These are phyloP conservation scores for Aurantiochytrium sp. DNA, from an alignment of 108 stramenopile genomes.

Conservation along the genomic window DNA sequence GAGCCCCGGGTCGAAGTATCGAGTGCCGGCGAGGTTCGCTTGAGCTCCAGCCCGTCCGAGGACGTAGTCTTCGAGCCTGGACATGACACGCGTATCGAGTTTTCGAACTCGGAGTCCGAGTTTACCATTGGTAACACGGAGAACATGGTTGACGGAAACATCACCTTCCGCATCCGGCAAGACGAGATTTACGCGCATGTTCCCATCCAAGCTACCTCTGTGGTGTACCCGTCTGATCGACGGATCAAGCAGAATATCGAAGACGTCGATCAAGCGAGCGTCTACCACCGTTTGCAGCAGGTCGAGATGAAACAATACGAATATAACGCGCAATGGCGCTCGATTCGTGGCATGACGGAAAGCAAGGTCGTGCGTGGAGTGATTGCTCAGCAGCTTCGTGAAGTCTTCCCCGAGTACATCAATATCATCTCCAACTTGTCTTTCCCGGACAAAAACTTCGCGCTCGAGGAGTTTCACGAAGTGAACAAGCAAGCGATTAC, in stretches of 20 bases:
- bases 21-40: not conserved
- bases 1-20: not conserved
- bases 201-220: conserved; percentile 35
- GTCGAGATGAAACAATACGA: conserved; percentile 55
- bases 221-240: conserved; percentile 53
- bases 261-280: conserved; percentile 46
- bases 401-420: conserved; percentile 48
- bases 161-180: not conserved
- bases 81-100: conserved; percentile 36
- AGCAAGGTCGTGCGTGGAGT: conserved; percentile 39
- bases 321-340: conserved; percentile 64
- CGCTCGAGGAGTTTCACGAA: conserved; percentile 40
- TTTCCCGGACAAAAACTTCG: conserved; percentile 40
- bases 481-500: conserved; percentile 57
- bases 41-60: not conserved
- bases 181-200: conserved; percentile 32
- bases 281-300: conserved; percentile 54
- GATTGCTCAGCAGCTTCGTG: conserved; percentile 47
- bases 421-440: conserved; percentile 23
- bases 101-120: conserved; percentile 35
- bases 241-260: conserved; percentile 61
- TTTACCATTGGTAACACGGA: conserved; percentile 34
- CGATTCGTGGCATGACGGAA: conserved; percentile 21
- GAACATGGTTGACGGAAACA: conserved; percentile 50
- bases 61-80: conserved; percentile 29